Base-by-base conservation (phyloP, 2,329 filamentous ascomycete genomes). In the Penicillium sp. region DNA sequence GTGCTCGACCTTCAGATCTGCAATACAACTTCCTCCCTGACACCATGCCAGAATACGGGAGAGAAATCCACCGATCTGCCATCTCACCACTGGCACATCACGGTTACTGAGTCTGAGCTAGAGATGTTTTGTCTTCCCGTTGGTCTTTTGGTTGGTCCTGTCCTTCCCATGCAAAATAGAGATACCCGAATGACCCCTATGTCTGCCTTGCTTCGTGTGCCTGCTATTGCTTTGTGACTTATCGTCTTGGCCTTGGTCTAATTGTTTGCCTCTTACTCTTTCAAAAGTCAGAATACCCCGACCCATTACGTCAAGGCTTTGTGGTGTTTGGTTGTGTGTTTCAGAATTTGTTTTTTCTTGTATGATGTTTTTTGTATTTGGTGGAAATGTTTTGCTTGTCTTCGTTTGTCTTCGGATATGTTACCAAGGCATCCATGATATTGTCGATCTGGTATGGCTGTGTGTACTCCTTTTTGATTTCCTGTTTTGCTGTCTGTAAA, bases 41-140 rank as follows among this genome's bases (percentile, higher is more conserved):
- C 40, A 39, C 54, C 16, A 40, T 66, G 29, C 32, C 61, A 8
- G 64, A 61, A 40, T 69, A 64, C 59, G 52, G 54, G 46, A 60
- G 47, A 9, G 49, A 56, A 38, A 46, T 61, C 16, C 64, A 68
- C 44, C 62, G 63, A 14, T 49, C 66, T 24, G 55, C 63, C n/a
- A 55, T 67, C 44, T 61, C 62, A 22, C 58, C 65, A 38, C 45
- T 69, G 46, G 61, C 59, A 44, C 63, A 67, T 56, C 61, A 63
- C 13, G 58, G 48, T 24, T 65, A 64, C 45, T 46, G 31, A 47
- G 13, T 32, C 13, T 47, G 24, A 16, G 27, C 18, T 52, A 58
- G 38, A 59, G 29, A 44, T 44, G 38, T 46, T 32, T 10, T 47
- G 11, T 43, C 5, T 27, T 40, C 22, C 14, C 34, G 6, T 47